phyloP scores from a whole-genome alignment of 163 green algal genomes.

The Scenedesmus sp. region DNA sequence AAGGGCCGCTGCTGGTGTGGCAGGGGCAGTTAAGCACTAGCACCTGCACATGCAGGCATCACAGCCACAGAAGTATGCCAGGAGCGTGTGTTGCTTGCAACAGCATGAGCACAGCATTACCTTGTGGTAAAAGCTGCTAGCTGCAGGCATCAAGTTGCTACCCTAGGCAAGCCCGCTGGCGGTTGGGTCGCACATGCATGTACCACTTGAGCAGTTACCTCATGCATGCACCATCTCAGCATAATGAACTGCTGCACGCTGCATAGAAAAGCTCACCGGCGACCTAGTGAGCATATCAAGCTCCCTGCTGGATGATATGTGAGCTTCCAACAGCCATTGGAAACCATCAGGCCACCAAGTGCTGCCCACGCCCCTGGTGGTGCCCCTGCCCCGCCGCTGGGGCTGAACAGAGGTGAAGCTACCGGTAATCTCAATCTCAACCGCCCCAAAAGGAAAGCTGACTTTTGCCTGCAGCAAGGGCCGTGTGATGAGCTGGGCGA shows the following conservation, averaged over 20 bases:
- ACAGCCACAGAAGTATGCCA: background rate
- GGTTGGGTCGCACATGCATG: background rate
- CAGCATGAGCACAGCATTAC: background rate
- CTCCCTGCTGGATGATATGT: background rate
- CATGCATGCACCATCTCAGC: background rate
- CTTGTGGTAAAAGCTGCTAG: too few species aligned
- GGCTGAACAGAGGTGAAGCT: background rate
- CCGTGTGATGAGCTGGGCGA: background rate
- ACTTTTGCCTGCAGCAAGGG: background rate
- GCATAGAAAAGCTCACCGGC: background rate
- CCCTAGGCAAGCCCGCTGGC: background rate
- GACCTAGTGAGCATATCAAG: conserved; percentile 2
- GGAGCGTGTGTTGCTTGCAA: background rate
- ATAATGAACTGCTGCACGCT: background rate
- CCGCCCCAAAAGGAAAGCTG: background rate
- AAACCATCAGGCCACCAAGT: background rate
- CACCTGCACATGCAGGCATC: background rate
- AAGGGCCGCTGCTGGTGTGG: conserved; percentile 23
- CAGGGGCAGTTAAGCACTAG: conserved; percentile 16
- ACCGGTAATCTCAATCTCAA: background rate
- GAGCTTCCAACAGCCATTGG: background rate
- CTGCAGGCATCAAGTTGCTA: background rate
- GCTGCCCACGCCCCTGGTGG: background rate
- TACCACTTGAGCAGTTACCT: background rate
- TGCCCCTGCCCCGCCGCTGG: background rate